Evolutionary conservation across 2,329 filamentous ascomycete species (phyloP).

Genomic region (Hypoxylon sp.): DNA sequence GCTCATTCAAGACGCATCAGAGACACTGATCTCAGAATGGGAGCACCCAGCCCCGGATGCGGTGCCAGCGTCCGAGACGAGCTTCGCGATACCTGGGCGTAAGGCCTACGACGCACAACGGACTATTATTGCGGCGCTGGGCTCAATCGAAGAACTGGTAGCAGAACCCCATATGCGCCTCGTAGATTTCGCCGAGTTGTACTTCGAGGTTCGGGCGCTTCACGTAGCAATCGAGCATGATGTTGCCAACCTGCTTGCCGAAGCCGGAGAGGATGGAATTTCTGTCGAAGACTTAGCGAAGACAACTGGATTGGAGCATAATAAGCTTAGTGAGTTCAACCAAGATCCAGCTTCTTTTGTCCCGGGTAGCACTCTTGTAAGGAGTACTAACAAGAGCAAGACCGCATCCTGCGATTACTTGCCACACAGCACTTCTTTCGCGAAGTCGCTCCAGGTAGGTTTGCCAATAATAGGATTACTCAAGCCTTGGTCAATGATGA

Average conservation of each 20-base stretch:
- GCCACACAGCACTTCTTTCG: slow-evolving; percentile 45
- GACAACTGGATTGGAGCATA: slow-evolving; percentile 28
- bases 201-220: slow-evolving; percentile 42
- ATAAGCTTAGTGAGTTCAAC: slow-evolving; percentile 27
- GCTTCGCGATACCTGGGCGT: slow-evolving; percentile 38
- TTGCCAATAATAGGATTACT: slow-evolving; percentile 47
- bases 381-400: slow-evolving; percentile 19
- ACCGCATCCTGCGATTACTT: slow-evolving; percentile 41
- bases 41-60: slow-evolving; percentile 38
- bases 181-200: slow-evolving; percentile 41
- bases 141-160: slow-evolving; percentile 45
- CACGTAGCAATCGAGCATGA: slow-evolving; percentile 43
- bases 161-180: slow-evolving; percentile 42
- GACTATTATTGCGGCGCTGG: slow-evolving; percentile 39
- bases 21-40: slow-evolving; percentile 43
- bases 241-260: slow-evolving; percentile 36
- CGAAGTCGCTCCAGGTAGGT: slow-evolving; percentile 36
- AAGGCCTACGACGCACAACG: slow-evolving; percentile 41
- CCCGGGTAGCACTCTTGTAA: not conserved
- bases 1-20: slow-evolving; percentile 37
- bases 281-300: slow-evolving; percentile 37
- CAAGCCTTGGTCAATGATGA: slow-evolving; percentile 40
- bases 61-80: slow-evolving; percentile 32
- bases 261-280: slow-evolving; percentile 36
- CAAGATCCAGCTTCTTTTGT: not conserved